phyloP scores from a whole-genome alignment of 208 protist genomes.

The Leishmania tarentolae region DNA sequence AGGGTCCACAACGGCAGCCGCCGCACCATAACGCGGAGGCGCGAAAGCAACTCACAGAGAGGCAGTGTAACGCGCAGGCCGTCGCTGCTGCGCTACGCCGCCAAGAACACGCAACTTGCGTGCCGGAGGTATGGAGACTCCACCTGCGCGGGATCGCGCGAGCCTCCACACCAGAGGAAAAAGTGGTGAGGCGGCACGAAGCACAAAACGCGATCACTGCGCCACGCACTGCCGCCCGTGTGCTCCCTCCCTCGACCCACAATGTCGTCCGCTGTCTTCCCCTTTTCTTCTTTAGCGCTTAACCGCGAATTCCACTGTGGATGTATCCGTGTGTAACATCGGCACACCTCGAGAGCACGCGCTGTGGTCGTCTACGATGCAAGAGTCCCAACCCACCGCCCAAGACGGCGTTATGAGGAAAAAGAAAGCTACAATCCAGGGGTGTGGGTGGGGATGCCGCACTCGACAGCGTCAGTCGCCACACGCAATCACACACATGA shows the following conservation, averaged over 20 bases:
- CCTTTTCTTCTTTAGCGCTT: not conserved
- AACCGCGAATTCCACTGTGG: not conserved
- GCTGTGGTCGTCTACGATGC: not conserved
- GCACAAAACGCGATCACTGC: not conserved
- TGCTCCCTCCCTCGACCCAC: not conserved
- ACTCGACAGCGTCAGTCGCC: not conserved
- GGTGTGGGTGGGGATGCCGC: no score
- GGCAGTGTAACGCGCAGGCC: no score
- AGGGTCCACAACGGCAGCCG: not conserved
- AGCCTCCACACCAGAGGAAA: not conserved
- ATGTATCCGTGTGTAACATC: not conserved
- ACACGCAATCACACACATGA: not conserved
- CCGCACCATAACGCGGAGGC: not conserved
- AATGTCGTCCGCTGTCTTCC: not conserved
- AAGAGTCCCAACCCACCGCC: not conserved
- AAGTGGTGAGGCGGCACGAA: not conserved
- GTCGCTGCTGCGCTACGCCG: no score
- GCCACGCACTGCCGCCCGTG: not conserved
- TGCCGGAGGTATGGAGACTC: not conserved
- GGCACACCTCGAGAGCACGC: not conserved
- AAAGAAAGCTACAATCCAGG: not conserved
- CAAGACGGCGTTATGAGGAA: not conserved
- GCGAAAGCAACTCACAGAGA: not conserved
- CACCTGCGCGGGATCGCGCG: not conserved
- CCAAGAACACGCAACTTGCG: not conserved